A percentile compares a stretch with the other conserved stretches of the same genome.
Evolutionary conservation across 495 filamentous ascomycete genomes (phyloP).

Genomic region (Aspergillus nanangensis): DNA sequence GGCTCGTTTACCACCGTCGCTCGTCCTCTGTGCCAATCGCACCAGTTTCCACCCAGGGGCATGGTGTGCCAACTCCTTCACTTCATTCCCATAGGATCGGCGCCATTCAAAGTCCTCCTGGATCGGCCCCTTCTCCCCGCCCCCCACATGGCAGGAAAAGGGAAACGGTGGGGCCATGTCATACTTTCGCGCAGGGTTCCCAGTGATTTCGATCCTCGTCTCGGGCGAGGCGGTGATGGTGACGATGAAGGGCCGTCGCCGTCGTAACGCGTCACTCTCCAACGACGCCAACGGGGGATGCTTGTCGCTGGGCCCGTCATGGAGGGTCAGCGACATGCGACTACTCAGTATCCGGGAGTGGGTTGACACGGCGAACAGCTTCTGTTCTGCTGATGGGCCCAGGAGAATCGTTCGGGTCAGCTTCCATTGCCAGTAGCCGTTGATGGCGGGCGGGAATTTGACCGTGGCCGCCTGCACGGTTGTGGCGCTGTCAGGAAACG

Average conservation of each 20-base stretch:
- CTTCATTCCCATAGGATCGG: slow-evolving; percentile 12
- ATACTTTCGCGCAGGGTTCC: too few relatives aligned
- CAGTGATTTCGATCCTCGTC: background rate
- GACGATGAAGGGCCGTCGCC: background rate
- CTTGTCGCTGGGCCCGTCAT: slow-evolving; percentile 8
- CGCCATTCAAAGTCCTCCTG: slow-evolving; percentile 13
- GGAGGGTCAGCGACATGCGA: slow-evolving; percentile 5
- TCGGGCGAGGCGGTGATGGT: background rate
- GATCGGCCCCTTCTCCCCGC: slow-evolving; percentile 2
- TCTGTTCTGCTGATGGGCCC: slow-evolving; percentile 13
- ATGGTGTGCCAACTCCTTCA: slow-evolving; percentile 11
- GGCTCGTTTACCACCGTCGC: slow-evolving; percentile 7
- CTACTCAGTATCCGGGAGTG: background rate
- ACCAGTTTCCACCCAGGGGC: slow-evolving; percentile 13
- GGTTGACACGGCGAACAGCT: slow-evolving; percentile 9
- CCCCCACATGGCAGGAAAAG: too few relatives aligned
- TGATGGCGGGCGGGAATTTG: slow-evolving; percentile 12
- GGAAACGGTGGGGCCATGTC: too few relatives aligned
- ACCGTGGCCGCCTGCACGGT: slow-evolving; percentile 3
- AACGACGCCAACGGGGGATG: slow-evolving; percentile 4
- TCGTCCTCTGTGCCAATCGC: slow-evolving; percentile 4
- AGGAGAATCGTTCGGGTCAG: slow-evolving; percentile 13
- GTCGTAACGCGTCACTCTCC: background rate
- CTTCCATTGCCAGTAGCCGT: slow-evolving; percentile 16
- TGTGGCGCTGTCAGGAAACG: background rate